Conservation (phyloP, 495 filamentous ascomycete species). For the Acidomyces sp. region DNA sequence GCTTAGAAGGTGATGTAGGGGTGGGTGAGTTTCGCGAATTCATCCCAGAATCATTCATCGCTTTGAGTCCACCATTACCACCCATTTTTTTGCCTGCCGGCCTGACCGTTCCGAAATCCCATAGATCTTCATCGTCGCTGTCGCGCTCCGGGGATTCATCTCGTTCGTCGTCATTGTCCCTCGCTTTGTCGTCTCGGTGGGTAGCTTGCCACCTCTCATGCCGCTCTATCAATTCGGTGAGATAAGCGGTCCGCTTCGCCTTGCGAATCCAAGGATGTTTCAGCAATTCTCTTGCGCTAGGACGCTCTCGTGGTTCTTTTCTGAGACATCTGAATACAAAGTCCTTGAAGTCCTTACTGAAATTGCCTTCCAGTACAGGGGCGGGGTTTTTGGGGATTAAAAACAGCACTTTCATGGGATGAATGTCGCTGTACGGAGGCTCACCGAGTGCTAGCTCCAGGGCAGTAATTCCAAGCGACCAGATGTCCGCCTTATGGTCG, state of each 20-base stretch:
- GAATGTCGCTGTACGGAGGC: conserved; percentile 90
- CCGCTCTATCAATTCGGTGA: conserved; percentile 87
- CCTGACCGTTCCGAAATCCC: conserved; percentile 90
- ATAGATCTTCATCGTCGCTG: conserved; percentile 60
- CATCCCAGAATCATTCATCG: conserved; percentile 60
- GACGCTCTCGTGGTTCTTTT: conserved; percentile 76
- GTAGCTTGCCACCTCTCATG: conserved; percentile 71
- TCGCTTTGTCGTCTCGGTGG: conserved; percentile 36
- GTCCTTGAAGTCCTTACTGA: conserved; percentile 82
- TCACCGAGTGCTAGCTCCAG: conserved; percentile 87
- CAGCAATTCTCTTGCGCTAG: conserved; percentile 74
- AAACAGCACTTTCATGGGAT: conserved; percentile 98
- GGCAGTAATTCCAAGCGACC: conserved; percentile 96
- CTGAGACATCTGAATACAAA: conserved; percentile 81
- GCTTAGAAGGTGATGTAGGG: conserved; percentile 14
- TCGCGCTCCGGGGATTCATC: conserved; percentile 31
- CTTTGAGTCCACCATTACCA: conserved; percentile 39
- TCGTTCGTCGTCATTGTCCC: conserved; percentile 47
- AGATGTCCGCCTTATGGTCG: conserved; percentile 97
- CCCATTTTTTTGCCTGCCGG: conserved; percentile 36
- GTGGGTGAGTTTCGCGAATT: conserved; percentile 44
- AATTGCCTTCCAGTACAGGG: conserved; percentile 70
- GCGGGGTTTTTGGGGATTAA: conserved; percentile 91
- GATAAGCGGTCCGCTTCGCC: conserved; percentile 78
- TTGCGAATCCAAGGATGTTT: conserved; percentile 79